Percentiles rank a stretch among this genome's conserved stretches.
Evolutionary conservation across 805 yeast genomes (phyloP).

Genomic region (baker's yeast (Saccharomyces cerevisiae)): DNA sequence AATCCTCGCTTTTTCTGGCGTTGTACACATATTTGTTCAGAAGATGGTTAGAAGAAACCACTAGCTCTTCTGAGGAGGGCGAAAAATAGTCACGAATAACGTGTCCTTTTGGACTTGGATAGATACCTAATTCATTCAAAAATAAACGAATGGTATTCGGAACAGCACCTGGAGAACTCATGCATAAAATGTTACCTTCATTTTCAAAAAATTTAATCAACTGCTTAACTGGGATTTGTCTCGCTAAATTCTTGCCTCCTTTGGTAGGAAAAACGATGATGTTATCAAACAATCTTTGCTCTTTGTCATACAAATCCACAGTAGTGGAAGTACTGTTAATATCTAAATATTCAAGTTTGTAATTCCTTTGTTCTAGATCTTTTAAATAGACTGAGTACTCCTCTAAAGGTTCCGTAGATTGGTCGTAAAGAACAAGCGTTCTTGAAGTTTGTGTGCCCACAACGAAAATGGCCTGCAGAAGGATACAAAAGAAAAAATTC

Average conservation of each 20-base stretch:
- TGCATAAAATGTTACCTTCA: slow-evolving; percentile 70
- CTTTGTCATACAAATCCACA: slow-evolving; percentile 30
- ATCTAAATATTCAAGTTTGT: slow-evolving; percentile 24
- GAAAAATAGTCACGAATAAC: slow-evolving; percentile 58
- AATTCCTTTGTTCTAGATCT: slow-evolving; percentile 29
- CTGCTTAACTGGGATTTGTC: slow-evolving; percentile 36
- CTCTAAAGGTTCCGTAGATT: slow-evolving; percentile 20
- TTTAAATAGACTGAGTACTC: slow-evolving; percentile 24
- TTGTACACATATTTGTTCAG: slow-evolving; percentile 5
- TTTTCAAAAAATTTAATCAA: slow-evolving; percentile 51
- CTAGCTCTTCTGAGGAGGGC: slow-evolving; percentile 7
- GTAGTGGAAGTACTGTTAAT: slow-evolving; percentile 16
- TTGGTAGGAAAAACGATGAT: slow-evolving; percentile 53
- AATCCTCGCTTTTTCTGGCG: slow-evolving; percentile 4
- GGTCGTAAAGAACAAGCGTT: slow-evolving; percentile 30
- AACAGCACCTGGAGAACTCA: slow-evolving; percentile 43
- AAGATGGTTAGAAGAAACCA: slow-evolving; percentile 11
- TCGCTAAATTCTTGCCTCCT: slow-evolving; percentile 34
- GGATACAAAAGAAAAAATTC: not conserved
- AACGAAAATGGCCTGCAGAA: slow-evolving; percentile 7
- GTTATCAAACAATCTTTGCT: slow-evolving; percentile 44
- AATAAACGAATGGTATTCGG: slow-evolving; percentile 60
- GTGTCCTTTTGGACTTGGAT: slow-evolving; percentile 70
- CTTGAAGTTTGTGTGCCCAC: slow-evolving; percentile 20
- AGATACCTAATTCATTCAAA: slow-evolving; percentile 73